These are phyloP conservation scores for Chytriomyces sp. DNA, from an alignment of 192 early-diverging fungal species.

Conservation along the genomic window DNA sequence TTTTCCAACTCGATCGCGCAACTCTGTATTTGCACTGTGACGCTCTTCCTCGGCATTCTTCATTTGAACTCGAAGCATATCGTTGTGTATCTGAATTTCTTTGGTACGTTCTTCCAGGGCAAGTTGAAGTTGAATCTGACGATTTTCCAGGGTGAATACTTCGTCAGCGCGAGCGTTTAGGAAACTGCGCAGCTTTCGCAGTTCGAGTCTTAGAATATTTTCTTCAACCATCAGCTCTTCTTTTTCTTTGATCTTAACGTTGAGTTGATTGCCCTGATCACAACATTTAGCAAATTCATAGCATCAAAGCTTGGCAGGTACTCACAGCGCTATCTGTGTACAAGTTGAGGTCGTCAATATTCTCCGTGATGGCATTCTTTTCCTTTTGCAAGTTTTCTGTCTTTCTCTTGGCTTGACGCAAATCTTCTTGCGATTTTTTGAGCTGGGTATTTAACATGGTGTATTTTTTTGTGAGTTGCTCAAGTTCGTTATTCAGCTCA, in stretches of 20 bases:
- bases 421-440: conserved; percentile 62
- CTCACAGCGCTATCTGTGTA: conserved; percentile 61
- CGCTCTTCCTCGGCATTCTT: conserved; percentile 63
- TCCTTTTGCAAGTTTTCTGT: conserved; percentile 54
- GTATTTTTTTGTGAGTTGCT: conserved; percentile 45
- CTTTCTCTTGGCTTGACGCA: conserved; percentile 49
- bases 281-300: neutral
- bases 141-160: conserved; percentile 57
- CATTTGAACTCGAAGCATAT: conserved; percentile 57
- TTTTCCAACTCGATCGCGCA: conserved; percentile 58
- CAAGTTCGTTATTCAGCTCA: conserved; percentile 48
- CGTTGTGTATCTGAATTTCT: conserved; percentile 60
- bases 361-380: conserved; percentile 39
- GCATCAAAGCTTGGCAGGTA: neutral
- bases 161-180: conserved; percentile 56
- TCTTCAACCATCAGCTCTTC: conserved; percentile 67
- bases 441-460: conserved; percentile 54
- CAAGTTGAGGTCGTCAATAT: conserved; percentile 60
- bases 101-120: conserved; percentile 64
- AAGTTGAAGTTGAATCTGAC: conserved; percentile 55
- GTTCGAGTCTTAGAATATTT: conserved; percentile 60
- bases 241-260: conserved; percentile 53
- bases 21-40: conserved; percentile 54
- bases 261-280: conserved; percentile 51
- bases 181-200: conserved; percentile 56